Evolutionary conservation across 129 eudicot genomes (phyloP), one percentile per base, ranked within the genome.

Genomic region (Tanacetum coccineum): DNA sequence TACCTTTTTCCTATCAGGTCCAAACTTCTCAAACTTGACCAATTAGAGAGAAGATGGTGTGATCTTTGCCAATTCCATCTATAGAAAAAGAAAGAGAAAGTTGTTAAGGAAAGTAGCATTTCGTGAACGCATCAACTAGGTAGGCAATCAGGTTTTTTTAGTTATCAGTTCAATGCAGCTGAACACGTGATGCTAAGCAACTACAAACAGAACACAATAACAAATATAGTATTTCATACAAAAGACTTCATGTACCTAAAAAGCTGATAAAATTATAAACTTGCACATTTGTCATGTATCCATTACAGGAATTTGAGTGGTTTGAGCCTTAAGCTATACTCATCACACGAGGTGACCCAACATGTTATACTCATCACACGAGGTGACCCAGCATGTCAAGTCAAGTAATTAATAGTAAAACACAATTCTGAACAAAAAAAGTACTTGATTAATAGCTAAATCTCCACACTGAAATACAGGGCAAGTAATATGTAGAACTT

Each of bases 11-110:
- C 84, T 92, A 62, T 92, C 98, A 15, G 89, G 96, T 49, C 98
- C 98, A 72, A 77, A 92, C 84, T 85, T 88, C 70, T 88, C 98
- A 58, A 92, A 92, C 66, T 92, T 92, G 75, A 92, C 98, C 62
- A 59, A 92, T 92, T 63, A 92, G 70, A 57, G 96, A 83, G 79
- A 85, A 92, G 61, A 92, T 76, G 56, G 98, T 92, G 77, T 88
- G 86, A 79, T 92, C 95, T 81, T 80, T 86, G 61, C 98, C 96
- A 19, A 88, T 78, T 19, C 96, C 98, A 28, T 85, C 96, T 52
- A 11, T 47, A 9, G 22, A 62, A 25, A 26, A 50, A 26, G 11
- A 26, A 70, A 65, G 20, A n/a, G n/a, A n/a, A n/a, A 72, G 47
- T 8, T 62, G 46, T 42, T 56, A 6, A 46, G 52, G 40, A 53